phyloP scores from a whole-genome alignment of 192 early-diverging fungal genomes.

The Gorgonomyces haynaldii region DNA sequence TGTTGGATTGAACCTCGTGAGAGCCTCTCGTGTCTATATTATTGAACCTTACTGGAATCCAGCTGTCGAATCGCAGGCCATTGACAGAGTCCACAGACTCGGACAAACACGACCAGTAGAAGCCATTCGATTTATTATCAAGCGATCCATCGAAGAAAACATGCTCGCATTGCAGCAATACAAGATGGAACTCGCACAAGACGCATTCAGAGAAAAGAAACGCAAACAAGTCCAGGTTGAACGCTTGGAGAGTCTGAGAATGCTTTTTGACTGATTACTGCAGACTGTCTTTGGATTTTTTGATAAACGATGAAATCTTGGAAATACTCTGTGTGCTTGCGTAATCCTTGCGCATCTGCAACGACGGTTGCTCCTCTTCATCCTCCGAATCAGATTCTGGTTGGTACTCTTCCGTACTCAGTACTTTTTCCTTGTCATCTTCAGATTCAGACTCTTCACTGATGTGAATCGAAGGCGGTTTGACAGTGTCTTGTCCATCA shows the following conservation, averaged over 20 bases:
- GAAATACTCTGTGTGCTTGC: too few relatives aligned
- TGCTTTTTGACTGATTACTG: too few relatives aligned
- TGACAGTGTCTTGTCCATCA: too few relatives aligned
- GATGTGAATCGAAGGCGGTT: too few relatives aligned
- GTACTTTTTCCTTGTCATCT: too few relatives aligned
- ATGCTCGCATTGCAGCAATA: conserved; percentile 35
- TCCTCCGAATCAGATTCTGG: too few relatives aligned
- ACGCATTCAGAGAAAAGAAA: conserved; percentile 26
- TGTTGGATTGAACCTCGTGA: conserved; percentile 47
- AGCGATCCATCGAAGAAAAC: conserved; percentile 40
- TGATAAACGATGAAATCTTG: too few relatives aligned
- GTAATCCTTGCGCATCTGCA: too few relatives aligned
- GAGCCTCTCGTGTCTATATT: conserved; percentile 37
- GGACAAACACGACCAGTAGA: conserved; percentile 40
- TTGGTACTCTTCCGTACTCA: too few relatives aligned
- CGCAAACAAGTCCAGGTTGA: background rate
- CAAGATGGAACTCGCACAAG: conserved; percentile 31
- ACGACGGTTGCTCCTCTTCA: too few relatives aligned
- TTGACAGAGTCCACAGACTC: conserved; percentile 48
- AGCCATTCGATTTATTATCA: conserved; percentile 38
- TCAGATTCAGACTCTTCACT: too few relatives aligned
- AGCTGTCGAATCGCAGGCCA: conserved; percentile 46
- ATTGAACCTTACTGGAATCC: conserved; percentile 55
- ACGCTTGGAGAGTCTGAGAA: background rate
- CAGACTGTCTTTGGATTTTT: too few relatives aligned